phyloP scores from a whole-genome alignment of 1,284 basidiomycete genomes.

The Mixia osmundae region DNA sequence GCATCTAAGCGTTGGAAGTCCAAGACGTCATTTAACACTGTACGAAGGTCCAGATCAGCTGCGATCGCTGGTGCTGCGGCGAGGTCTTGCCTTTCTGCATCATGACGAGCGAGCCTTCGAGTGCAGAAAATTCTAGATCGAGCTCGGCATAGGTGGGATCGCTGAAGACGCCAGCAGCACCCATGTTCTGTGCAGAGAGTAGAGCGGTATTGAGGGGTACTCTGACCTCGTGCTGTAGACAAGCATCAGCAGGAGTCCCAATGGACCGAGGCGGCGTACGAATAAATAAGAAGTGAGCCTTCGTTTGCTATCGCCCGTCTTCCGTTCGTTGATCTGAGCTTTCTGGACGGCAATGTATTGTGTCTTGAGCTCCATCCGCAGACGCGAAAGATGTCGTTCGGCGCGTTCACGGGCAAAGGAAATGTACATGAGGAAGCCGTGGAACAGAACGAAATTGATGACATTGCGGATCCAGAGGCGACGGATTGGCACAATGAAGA shows the following conservation, averaged over 20 bases:
- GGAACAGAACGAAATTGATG: conserved; percentile 42
- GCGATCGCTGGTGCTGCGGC: conserved; percentile 42
- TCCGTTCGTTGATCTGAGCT: conserved; percentile 59
- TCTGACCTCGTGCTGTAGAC: conserved; percentile 42
- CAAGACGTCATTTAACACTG: not conserved
- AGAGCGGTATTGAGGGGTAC: conserved; percentile 68
- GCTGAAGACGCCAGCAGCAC: conserved; percentile 39
- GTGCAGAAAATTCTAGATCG: conserved; percentile 52
- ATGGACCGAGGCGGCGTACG: not conserved
- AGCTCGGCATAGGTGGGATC: conserved; percentile 29
- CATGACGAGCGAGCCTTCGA: conserved; percentile 32
- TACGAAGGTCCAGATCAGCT: not conserved
- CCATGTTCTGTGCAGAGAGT: conserved; percentile 71
- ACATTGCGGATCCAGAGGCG: not conserved
- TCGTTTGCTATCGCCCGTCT: conserved; percentile 48
- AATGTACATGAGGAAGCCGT: conserved; percentile 23
- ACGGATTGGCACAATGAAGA: not conserved
- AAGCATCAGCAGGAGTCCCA: not conserved
- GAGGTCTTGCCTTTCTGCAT: conserved; percentile 27
- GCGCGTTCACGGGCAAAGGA: conserved; percentile 14
- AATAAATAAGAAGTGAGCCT: conserved; percentile 43
- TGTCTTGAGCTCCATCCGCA: conserved; percentile 43
- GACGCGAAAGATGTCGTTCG: not conserved
- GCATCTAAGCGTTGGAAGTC: conserved; percentile 26
- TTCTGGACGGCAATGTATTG: conserved; percentile 41